phyloP scores from a whole-genome alignment of 116 monocot species.

The Phalaenopsis hybrid region DNA sequence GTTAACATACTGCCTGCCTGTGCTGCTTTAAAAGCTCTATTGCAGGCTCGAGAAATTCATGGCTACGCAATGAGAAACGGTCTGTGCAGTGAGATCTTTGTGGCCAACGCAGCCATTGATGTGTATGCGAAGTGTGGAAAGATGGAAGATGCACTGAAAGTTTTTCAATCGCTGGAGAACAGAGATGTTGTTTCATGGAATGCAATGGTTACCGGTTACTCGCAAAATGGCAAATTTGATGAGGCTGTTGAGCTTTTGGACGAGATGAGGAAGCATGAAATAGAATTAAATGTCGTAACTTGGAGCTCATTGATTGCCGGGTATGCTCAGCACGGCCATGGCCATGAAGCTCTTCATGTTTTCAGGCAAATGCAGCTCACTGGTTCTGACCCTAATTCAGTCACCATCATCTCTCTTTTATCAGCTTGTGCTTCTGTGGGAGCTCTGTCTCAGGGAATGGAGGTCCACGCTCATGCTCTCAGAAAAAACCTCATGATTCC shows the following conservation, averaged over 20 bases:
- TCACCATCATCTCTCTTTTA: slow-evolving; percentile 79
- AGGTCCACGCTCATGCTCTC: slow-evolving; percentile 63
- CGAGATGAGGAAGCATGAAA: slow-evolving; percentile 44
- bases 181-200: slow-evolving; percentile 87
- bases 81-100: slow-evolving; percentile 50
- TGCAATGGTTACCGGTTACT: slow-evolving; percentile 74
- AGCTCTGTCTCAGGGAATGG: slow-evolving; percentile 62
- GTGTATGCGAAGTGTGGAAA: slow-evolving; percentile 69
- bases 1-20: slow-evolving; percentile 96
- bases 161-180: slow-evolving; percentile 48
- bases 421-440: slow-evolving; percentile 84
- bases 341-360: slow-evolving; percentile 55
- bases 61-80: slow-evolving; percentile 42
- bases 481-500: slow-evolving; percentile 37
- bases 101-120: slow-evolving; percentile 76
- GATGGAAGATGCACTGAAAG: slow-evolving; percentile 55
- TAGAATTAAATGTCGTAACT: slow-evolving; percentile 66
- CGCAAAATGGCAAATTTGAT: slow-evolving; percentile 67
- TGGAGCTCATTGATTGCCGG: slow-evolving; percentile 89
- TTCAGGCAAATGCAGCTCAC: slow-evolving; percentile 65
- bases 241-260: slow-evolving; percentile 49
- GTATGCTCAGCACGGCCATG: slow-evolving; percentile 66
- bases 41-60: slow-evolving; percentile 56
- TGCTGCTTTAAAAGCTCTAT: slow-evolving; percentile 33
- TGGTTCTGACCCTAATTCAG: slow-evolving; percentile 52